Evolutionary conservation across 441 rosid genomes (phyloP).

Genomic region (Arabidopsis lyrata): DNA sequence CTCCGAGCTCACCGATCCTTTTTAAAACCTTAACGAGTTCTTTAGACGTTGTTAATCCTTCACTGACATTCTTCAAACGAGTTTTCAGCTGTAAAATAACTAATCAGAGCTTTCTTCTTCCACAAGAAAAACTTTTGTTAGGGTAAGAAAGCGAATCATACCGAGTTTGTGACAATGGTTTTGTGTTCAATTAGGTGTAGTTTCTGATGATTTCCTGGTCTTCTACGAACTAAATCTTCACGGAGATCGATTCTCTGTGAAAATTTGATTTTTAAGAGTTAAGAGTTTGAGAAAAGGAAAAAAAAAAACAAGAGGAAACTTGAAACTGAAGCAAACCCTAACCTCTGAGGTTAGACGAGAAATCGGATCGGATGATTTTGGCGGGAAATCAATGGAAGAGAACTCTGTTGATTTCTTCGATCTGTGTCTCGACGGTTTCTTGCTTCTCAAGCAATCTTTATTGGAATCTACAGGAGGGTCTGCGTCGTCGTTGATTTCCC

Average conservation of each 20-base stretch:
- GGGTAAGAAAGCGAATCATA: neutral
- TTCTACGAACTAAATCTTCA: conserved; percentile 9
- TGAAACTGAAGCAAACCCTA: conserved; percentile 23
- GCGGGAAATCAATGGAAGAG: conserved; percentile 46
- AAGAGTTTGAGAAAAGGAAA: neutral
- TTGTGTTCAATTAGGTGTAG: conserved; percentile 31
- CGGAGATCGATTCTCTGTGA: conserved; percentile 21
- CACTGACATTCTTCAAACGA: conserved; percentile 62
- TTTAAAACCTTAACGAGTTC: conserved; percentile 80
- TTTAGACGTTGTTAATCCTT: conserved; percentile 69
- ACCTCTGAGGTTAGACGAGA: conserved; percentile 63
- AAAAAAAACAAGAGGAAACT: conserved; percentile 14
- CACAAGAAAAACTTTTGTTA: conserved; percentile 12
- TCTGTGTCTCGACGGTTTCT: conserved; percentile 50
- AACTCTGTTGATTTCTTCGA: conserved; percentile 37
- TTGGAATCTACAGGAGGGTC: conserved; percentile 45
- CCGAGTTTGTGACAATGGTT: conserved; percentile 32
- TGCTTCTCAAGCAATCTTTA: conserved; percentile 41
- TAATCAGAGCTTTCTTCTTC: conserved; percentile 21
- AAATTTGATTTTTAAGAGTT: neutral
- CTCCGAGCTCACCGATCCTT: conserved; percentile 64
- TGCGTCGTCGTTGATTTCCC: conserved; percentile 77
- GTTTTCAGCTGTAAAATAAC: conserved; percentile 32
- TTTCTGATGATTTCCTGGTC: conserved; percentile 22
- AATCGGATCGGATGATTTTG: conserved; percentile 61